Evolutionary conservation across 2,329 filamentous ascomycete species (phyloP).

Genomic region (Alternaria conjuncta): DNA sequence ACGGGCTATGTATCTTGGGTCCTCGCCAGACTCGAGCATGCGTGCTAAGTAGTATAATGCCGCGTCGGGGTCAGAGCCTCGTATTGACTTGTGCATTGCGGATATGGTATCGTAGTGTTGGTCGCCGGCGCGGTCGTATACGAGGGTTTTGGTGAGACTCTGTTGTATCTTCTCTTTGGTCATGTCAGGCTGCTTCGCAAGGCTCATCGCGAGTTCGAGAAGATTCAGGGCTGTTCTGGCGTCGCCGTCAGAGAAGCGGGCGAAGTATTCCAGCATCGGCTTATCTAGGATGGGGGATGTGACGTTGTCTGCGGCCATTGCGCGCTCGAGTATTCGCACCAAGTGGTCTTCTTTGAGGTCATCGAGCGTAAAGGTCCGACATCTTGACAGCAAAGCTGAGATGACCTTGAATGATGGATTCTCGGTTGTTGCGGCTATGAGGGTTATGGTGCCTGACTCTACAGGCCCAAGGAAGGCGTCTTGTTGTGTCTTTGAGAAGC

Average conservation of each 20-base stretch:
- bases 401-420: slow-evolving; percentile 96
- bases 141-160: slow-evolving; percentile 85
- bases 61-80: slow-evolving; percentile 85
- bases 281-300: slow-evolving; percentile 71
- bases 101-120: slow-evolving; percentile 98
- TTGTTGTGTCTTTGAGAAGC: slow-evolving; percentile 90
- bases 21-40: slow-evolving; percentile 95
- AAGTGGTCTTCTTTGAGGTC: slow-evolving; percentile 77
- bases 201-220: slow-evolving; percentile 83
- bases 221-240: slow-evolving; percentile 92
- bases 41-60: slow-evolving; percentile 92
- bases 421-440: slow-evolving; percentile 96
- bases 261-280: slow-evolving; percentile 79
- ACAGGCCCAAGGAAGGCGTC: slow-evolving; percentile 94
- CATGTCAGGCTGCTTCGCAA: slow-evolving; percentile 68
- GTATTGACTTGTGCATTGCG: slow-evolving; percentile 94
- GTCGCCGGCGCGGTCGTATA: slow-evolving; percentile 94
- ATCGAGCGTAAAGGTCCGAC: slow-evolving; percentile 85
- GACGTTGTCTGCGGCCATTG: slow-evolving; percentile 65
- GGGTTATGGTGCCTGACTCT: slow-evolving; percentile 85
- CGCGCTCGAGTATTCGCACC: slow-evolving; percentile 75
- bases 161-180: slow-evolving; percentile 81
- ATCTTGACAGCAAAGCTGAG: slow-evolving; percentile 83
- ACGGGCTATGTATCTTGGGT: slow-evolving; percentile 88
- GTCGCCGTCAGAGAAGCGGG: slow-evolving; percentile 88